A percentile compares a stretch with the other conserved stretches of the same genome.
Evolutionary conservation across 2,329 filamentous ascomycete genomes (phyloP).

Genomic region (Neonectria ditissima): DNA sequence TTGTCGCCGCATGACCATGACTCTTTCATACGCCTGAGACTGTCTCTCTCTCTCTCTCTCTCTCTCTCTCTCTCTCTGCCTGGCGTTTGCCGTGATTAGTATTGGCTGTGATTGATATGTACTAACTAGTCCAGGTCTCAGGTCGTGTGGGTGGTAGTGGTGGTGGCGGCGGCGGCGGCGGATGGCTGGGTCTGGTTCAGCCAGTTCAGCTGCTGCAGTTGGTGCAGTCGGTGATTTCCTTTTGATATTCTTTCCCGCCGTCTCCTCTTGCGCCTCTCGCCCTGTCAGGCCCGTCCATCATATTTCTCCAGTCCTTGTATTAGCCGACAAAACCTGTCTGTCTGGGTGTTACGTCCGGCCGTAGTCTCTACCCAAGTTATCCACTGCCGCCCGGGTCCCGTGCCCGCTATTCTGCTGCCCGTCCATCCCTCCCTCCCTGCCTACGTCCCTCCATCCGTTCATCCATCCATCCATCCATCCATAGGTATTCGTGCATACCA

Average conservation of each 20-base stretch:
- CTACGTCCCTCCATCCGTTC: no score
- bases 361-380: no score
- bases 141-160: neutral
- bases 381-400: no score
- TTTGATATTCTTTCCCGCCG: neutral
- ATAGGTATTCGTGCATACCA: no score
- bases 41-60: slow-evolving; percentile 2
- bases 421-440: no score
- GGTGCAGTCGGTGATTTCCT: no score
- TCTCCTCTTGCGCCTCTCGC: neutral
- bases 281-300: neutral
- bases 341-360: neutral
- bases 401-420: no score
- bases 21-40: neutral
- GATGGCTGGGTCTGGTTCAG: slow-evolving; percentile 2
- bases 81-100: slow-evolving; percentile 5
- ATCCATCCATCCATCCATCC: no score
- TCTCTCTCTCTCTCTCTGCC: neutral
- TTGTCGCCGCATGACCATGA: slow-evolving; percentile 17
- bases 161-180: no score
- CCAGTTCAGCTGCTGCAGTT: neutral
- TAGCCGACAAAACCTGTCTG: neutral
- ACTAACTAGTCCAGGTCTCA: neutral
- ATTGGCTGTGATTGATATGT: neutral
- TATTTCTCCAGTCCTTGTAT: neutral